Conservation (phyloP, 352 stramenopile genomes). For the Globisporangium spinosum region DNA sequence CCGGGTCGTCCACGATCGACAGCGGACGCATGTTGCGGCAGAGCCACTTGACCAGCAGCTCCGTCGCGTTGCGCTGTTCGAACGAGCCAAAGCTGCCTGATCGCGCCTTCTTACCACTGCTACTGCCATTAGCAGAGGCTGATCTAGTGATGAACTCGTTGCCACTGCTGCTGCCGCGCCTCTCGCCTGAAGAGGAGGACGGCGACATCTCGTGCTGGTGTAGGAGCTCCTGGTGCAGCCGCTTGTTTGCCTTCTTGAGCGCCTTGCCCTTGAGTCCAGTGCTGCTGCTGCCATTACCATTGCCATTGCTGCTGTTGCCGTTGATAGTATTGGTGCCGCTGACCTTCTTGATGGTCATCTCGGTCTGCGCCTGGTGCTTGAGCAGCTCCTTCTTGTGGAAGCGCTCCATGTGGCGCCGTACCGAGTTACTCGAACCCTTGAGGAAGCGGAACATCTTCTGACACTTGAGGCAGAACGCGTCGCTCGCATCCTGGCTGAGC, state of each 20-base stretch:
- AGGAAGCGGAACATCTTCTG: slow-evolving; percentile 46
- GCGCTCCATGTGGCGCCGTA: slow-evolving; percentile 54
- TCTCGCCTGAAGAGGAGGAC: slow-evolving; percentile 1
- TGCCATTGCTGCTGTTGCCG: background rate
- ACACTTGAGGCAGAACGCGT: slow-evolving; percentile 49
- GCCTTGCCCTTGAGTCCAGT: slow-evolving; percentile 1
- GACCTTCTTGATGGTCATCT: slow-evolving; percentile 5
- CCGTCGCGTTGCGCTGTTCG: slow-evolving; percentile 29
- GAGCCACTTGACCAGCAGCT: slow-evolving; percentile 41
- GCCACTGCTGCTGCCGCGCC: background rate
- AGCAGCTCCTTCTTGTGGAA: slow-evolving; percentile 46
- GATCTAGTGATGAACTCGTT: background rate
- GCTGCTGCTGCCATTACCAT: background rate
- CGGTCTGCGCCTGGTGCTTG: slow-evolving; percentile 25
- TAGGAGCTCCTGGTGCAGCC: slow-evolving; percentile 3
- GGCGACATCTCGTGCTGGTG: slow-evolving; percentile 4
- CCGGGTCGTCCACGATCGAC: slow-evolving; percentile 28
- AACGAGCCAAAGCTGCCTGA: slow-evolving; percentile 9
- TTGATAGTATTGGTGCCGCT: background rate
- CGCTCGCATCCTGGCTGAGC: slow-evolving; percentile 49
- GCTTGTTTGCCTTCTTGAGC: slow-evolving; percentile 12
- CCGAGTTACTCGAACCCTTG: slow-evolving; percentile 57
- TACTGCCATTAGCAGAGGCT: background rate
- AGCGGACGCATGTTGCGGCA: slow-evolving; percentile 32
- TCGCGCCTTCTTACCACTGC: slow-evolving; percentile 15